A percentile compares a stretch with the other conserved stretches of the same genome.
These are phyloP conservation scores for Talaromyces stipitatus DNA, from an alignment of 495 filamentous ascomycete genomes.

Conservation along the genomic window DNA sequence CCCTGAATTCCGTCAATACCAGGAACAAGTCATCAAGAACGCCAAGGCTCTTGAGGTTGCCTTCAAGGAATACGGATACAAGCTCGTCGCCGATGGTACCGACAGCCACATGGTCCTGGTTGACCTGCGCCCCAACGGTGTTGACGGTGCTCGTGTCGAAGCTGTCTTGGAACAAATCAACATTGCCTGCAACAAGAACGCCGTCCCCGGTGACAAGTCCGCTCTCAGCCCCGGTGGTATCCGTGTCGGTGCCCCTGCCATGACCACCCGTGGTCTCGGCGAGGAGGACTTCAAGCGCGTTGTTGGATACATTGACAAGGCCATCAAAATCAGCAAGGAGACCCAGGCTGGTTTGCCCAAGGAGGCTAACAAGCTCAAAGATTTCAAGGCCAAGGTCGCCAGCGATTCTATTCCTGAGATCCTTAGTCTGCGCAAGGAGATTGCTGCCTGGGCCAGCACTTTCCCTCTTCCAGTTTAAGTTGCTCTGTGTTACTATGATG, in stretches of 20 bases:
- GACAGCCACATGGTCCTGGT: conserved; percentile 95
- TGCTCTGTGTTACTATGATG: not conserved
- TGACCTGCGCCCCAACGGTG: conserved; percentile 84
- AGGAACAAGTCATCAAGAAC: conserved; percentile 79
- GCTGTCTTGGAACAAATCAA: conserved; percentile 89
- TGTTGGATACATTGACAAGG: conserved; percentile 87
- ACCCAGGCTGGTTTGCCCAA: conserved; percentile 81
- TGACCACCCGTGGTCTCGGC: conserved; percentile 90
- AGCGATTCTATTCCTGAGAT: conserved; percentile 71
- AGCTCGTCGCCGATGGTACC: conserved; percentile 84
- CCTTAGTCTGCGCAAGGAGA: conserved; percentile 76
- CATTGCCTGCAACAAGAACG: conserved; percentile 98
- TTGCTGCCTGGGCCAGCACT: conserved; percentile 75
- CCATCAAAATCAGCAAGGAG: conserved; percentile 71
- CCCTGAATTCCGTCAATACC: conserved; percentile 82
- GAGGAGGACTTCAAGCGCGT: conserved; percentile 84
- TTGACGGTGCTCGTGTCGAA: conserved; percentile 93
- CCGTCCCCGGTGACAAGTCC: conserved; percentile 89
- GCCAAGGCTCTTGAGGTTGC: conserved; percentile 67
- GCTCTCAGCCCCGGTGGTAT: conserved; percentile 88
- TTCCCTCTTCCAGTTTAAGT: conserved; percentile 84
- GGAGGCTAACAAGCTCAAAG: conserved; percentile 97
- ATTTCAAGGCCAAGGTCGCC: conserved; percentile 91
- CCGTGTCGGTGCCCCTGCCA: conserved; percentile 88
- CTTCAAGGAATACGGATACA: conserved; percentile 76